Evolutionary conservation across 2,329 filamentous ascomycete genomes (phyloP).

Genomic region (Coniochaeta hoffmannii): DNA sequence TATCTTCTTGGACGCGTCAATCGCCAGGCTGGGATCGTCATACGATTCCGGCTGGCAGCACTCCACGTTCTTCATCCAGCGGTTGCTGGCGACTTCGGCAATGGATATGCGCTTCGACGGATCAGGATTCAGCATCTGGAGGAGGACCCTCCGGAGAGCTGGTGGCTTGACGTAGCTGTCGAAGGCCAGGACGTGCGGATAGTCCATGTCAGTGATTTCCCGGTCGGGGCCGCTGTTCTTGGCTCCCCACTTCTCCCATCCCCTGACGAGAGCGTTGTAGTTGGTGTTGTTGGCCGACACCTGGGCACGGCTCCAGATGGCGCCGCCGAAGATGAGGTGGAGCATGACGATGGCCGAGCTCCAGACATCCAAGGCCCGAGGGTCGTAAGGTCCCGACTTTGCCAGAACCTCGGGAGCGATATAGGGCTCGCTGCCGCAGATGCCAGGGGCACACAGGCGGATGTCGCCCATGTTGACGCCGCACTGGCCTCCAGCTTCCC

Average conservation of each 20-base stretch:
- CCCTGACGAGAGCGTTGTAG: conserved; percentile 57
- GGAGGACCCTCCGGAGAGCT: conserved; percentile 60
- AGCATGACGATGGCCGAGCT: conserved; percentile 78
- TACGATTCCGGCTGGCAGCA: conserved; percentile 71
- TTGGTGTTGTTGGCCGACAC: conserved; percentile 37
- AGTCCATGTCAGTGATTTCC: conserved; percentile 47
- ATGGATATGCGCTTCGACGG: conserved; percentile 65
- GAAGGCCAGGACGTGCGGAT: conserved; percentile 58
- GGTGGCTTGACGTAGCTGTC: conserved; percentile 60
- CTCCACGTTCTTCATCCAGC: conserved; percentile 68
- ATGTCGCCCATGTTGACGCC: conserved; percentile 65
- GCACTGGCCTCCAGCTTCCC: conserved; percentile 65
- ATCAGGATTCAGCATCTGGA: conserved; percentile 78
- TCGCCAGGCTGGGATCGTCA: conserved; percentile 52
- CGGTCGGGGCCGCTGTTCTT: conserved; percentile 36
- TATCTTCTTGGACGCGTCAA: conserved; percentile 55
- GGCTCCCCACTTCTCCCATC: conserved; percentile 62
- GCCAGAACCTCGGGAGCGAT: conserved; percentile 78
- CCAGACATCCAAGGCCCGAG: conserved; percentile 79
- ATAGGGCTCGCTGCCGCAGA: conserved; percentile 80
- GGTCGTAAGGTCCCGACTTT: conserved; percentile 60
- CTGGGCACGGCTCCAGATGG: conserved; percentile 67
- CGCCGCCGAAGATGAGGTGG: conserved; percentile 63
- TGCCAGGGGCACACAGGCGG: conserved; percentile 67
- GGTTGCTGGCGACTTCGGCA: conserved; percentile 57